Conservation (phyloP, 495 filamentous ascomycete species). For the Penicillium robsamsonii region DNA sequence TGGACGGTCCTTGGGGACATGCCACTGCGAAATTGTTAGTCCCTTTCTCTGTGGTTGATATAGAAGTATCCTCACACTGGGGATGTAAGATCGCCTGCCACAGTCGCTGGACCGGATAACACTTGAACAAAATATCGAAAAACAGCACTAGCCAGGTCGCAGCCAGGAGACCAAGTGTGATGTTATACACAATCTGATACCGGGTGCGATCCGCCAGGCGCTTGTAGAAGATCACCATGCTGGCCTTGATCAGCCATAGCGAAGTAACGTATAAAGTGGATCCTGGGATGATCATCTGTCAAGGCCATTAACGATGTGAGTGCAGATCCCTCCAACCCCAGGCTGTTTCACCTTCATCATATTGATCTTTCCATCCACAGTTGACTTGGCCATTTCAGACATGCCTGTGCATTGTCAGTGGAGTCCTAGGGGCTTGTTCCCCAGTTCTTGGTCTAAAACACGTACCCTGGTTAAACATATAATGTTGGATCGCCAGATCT, state of each 20-base stretch:
- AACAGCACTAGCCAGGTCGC: constrained; percentile 26
- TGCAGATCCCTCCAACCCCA: neutral
- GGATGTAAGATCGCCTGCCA: constrained; percentile 16
- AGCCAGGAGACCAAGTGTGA: constrained; percentile 19
- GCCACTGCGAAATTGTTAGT: constrained; percentile 14
- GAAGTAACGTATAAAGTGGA: constrained; percentile 27
- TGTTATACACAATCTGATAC: constrained; percentile 27
- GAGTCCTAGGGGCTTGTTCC: neutral
- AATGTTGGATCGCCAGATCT: constrained; percentile 25
- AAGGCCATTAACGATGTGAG: neutral
- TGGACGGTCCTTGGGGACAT: constrained; percentile 15
- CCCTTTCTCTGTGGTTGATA: neutral
- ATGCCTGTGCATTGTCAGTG: constrained; percentile 17
- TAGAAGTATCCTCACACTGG: constrained; percentile 8
- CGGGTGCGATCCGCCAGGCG: constrained; percentile 24
- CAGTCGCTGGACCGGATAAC: constrained; percentile 19
- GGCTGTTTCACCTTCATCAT: constrained; percentile 25
- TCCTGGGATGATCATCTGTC: constrained; percentile 28
- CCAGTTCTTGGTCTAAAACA: neutral
- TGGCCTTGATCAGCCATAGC: constrained; percentile 26
- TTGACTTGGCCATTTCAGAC: constrained; percentile 18
- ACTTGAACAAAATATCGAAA: constrained; percentile 27
- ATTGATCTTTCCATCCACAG: constrained; percentile 10
- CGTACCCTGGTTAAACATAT: constrained; percentile 25
- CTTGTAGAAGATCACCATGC: constrained; percentile 29